Evolutionary conservation across 1,284 basidiomycete genomes (phyloP), one percentile per base, ranked within the genome.

Genomic region (Ustilago loliicola): DNA sequence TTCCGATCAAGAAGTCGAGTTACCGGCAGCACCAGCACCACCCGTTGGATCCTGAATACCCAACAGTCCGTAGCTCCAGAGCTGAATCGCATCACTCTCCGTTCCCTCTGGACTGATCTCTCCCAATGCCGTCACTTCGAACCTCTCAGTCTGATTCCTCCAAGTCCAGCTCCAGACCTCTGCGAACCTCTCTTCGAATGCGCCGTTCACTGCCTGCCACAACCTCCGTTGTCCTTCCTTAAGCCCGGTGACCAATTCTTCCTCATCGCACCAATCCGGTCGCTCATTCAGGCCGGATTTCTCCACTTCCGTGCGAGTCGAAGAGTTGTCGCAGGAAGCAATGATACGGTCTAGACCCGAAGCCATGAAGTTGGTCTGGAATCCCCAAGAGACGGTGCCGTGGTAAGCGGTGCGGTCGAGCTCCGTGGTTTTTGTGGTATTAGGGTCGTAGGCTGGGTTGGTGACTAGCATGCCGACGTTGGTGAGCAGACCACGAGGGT

Each of bases 341-440:
- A 88, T 84, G 74, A 88, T 87, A 19, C 85, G 80, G 32, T 86
- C 84, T 13, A 89, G 75, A 27, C 88, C 88, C 1, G 86, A 83
- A 1, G 88, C 88, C 88, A 89, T 89, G 23, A 88, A 82, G 38
- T 87, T 87, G 81, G 88, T 87, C 80, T 88, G 88, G 86, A 87
- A 89, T 2, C 86, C 86, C 87, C 88, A 89, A 10, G 87, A 83
- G 21, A 88, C 88, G 30, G 88, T 88, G 13, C 88, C 88, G 73
- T 89, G 88, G 77, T 88, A 88, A n/a, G 86, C 85, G 7, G 83
- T 82, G 50, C 88, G 86, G 61, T 85, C 82, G 58, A 88, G 86
- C 2, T 87, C 83, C 32, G 87, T 77, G 53, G 87, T 87, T 38
- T 86, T 82, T 9, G 87, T 87, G 1, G 77, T 80, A 65, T 88